These are phyloP conservation scores for Aristolochia fimbriata DNA, from an alignment of 164 flowering plant species.

Conservation along the genomic window DNA sequence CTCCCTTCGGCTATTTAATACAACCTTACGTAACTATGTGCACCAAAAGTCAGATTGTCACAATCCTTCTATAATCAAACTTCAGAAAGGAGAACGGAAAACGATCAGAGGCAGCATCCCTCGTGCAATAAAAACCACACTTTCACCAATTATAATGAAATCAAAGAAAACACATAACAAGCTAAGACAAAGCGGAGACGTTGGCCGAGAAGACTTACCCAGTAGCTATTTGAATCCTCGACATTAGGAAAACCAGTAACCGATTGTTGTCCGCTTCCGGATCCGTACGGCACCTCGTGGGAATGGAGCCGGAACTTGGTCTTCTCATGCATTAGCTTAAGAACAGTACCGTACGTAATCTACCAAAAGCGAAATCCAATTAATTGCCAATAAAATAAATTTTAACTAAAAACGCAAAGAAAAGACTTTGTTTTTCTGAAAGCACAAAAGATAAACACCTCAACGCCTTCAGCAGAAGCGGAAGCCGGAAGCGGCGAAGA, in stretches of 20 bases:
- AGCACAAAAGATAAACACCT: constrained; percentile 29
- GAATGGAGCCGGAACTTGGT: constrained; percentile 86
- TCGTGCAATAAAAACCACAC: too few species aligned
- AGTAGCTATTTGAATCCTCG: constrained; percentile 94
- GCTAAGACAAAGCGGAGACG: not conserved
- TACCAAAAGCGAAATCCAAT: constrained; percentile 12
- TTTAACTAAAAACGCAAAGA: not conserved
- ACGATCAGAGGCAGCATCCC: too few species aligned
- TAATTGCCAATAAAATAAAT: not conserved
- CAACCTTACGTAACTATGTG: too few species aligned
- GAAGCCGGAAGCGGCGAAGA: constrained; percentile 34
- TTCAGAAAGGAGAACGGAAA: too few species aligned
- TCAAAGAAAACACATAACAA: not conserved
- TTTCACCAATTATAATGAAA: too few species aligned
- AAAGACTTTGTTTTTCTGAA: not conserved
- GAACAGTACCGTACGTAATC: constrained; percentile 78
- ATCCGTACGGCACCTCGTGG: constrained; percentile 96
- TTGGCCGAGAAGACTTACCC: constrained; percentile 36
- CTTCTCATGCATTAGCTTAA: constrained; percentile 92
- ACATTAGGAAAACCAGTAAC: constrained; percentile 89
- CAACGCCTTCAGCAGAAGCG: constrained; percentile 65
- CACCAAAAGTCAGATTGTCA: too few species aligned
- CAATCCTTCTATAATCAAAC: too few species aligned
- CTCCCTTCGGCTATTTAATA: too few species aligned
- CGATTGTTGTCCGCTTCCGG: constrained; percentile 98